Percentiles rank a stretch among this genome's conserved stretches.
Evolutionary conservation across 2,329 filamentous ascomycete species (phyloP).

Genomic region (Raffaelea albimanens): DNA sequence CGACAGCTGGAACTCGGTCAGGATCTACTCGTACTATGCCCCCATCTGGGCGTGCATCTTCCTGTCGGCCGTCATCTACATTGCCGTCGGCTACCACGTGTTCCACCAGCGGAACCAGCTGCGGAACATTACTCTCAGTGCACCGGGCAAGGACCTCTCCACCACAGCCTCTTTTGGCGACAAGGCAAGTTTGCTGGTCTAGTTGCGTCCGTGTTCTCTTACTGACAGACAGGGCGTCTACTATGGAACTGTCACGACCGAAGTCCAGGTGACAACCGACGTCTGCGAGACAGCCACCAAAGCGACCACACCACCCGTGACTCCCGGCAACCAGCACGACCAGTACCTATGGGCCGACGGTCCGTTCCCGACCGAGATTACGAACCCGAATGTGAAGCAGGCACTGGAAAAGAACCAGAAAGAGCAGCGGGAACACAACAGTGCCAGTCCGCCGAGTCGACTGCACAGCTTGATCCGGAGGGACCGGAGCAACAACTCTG

Average conservation of each 20-base stretch:
- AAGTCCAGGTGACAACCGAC: conserved; percentile 35
- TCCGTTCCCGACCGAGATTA: conserved; percentile 8
- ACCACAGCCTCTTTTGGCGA: conserved; percentile 20
- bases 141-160: conserved; percentile 24
- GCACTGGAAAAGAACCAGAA: neutral
- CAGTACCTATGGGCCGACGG: conserved; percentile 10
- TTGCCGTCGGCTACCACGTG: conserved; percentile 49
- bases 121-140: conserved; percentile 42
- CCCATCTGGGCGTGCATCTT: conserved; percentile 52
- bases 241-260: conserved; percentile 43
- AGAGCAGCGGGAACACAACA: no score
- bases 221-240: conserved; percentile 9
- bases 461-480: no score
- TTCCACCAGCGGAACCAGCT: conserved; percentile 48
- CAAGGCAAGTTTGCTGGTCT: conserved; percentile 23
- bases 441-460: no score
- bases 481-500: no score
- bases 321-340: neutral
- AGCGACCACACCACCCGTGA: conserved; percentile 3
- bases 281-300: conserved; percentile 7
- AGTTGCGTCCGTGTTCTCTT: neutral
- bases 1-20: conserved; percentile 41
- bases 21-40: conserved; percentile 53
- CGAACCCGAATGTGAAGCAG: conserved; percentile 13
- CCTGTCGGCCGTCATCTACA: conserved; percentile 44